These are phyloP conservation scores for Ophiocordyceps unilateralis DNA, from an alignment of 2,329 filamentous ascomycete genomes.

Conservation along the genomic window DNA sequence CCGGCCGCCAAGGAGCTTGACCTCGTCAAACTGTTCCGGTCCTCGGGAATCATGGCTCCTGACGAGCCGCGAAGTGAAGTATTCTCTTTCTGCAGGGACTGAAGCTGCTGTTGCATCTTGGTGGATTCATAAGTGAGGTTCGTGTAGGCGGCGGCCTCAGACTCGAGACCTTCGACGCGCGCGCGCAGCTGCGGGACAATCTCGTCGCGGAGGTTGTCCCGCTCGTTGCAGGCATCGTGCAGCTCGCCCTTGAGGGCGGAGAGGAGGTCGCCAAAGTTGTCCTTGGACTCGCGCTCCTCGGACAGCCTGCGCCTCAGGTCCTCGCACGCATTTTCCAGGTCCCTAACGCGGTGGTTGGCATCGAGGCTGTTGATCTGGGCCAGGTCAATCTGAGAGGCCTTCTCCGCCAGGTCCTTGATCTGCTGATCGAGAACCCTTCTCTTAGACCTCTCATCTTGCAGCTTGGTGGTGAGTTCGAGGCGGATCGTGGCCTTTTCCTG, in stretches of 20 bases:
- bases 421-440: slow-evolving; percentile 67
- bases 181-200: slow-evolving; percentile 64
- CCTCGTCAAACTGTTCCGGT: slow-evolving; percentile 27
- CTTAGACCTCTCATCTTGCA: slow-evolving; percentile 70
- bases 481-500: slow-evolving; percentile 81
- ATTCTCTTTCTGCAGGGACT: slow-evolving; percentile 51
- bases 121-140: slow-evolving; percentile 63
- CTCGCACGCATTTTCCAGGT: slow-evolving; percentile 66
- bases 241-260: slow-evolving; percentile 70
- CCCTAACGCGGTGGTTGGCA: slow-evolving; percentile 46
- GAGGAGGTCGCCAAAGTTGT: slow-evolving; percentile 86
- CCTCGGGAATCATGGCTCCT: slow-evolving; percentile 4
- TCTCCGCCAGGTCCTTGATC: slow-evolving; percentile 65
- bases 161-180: slow-evolving; percentile 61
- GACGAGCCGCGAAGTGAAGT: slow-evolving; percentile 31
- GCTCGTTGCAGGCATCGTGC: slow-evolving; percentile 66
- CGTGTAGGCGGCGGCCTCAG: slow-evolving; percentile 54
- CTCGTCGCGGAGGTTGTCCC: slow-evolving; percentile 82
- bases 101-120: slow-evolving; percentile 75
- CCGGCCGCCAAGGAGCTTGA: slow-evolving; percentile 51
- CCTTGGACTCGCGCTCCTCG: slow-evolving; percentile 75
- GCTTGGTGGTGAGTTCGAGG: slow-evolving; percentile 66
- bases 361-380: slow-evolving; percentile 38
- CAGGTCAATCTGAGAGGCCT: slow-evolving; percentile 46
- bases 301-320: slow-evolving; percentile 65